phyloP scores from a whole-genome alignment of 139 green algal genomes.

The Coelastrella sp. region DNA sequence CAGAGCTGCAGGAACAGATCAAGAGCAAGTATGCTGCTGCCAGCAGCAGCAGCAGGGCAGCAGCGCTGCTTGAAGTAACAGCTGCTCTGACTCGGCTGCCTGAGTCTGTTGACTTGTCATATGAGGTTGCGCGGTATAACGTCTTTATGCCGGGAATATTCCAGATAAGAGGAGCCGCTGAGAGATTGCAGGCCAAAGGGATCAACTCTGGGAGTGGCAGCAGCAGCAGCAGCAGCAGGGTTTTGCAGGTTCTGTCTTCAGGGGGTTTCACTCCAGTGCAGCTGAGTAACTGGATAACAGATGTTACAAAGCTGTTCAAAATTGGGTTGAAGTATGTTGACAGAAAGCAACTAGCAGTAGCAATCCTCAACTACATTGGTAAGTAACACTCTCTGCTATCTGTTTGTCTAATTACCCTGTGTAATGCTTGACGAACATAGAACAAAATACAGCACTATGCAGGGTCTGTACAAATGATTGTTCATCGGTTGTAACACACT shows the following conservation, averaged over 20 bases:
- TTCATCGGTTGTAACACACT: too few relatives aligned
- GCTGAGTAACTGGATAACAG: neutral
- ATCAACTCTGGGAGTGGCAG: neutral
- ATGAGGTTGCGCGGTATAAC: too few relatives aligned
- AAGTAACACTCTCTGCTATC: neutral
- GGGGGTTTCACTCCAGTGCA: neutral
- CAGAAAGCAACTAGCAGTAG: neutral
- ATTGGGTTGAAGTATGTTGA: neutral
- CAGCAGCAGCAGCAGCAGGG: neutral
- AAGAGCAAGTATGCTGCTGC: neutral
- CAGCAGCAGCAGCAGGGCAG: neutral
- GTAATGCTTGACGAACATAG: too few relatives aligned
- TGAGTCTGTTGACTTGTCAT: too few relatives aligned
- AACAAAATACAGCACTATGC: too few relatives aligned
- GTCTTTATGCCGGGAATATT: too few relatives aligned
- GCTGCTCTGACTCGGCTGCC: neutral
- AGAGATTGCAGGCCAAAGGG: too few relatives aligned
- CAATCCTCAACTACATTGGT: slow-evolving; percentile 26
- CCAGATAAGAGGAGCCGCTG: too few relatives aligned
- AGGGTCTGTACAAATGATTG: too few relatives aligned
- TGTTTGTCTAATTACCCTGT: too few relatives aligned
- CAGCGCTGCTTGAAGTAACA: neutral
- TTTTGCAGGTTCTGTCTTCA: neutral
- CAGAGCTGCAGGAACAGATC: too few relatives aligned
- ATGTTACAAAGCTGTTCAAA: neutral